A percentile compares a stretch with the other conserved stretches of the same genome.
Evolutionary conservation across 2,329 filamentous ascomycete genomes (phyloP).

Genomic region (Huntiella savannae): DNA sequence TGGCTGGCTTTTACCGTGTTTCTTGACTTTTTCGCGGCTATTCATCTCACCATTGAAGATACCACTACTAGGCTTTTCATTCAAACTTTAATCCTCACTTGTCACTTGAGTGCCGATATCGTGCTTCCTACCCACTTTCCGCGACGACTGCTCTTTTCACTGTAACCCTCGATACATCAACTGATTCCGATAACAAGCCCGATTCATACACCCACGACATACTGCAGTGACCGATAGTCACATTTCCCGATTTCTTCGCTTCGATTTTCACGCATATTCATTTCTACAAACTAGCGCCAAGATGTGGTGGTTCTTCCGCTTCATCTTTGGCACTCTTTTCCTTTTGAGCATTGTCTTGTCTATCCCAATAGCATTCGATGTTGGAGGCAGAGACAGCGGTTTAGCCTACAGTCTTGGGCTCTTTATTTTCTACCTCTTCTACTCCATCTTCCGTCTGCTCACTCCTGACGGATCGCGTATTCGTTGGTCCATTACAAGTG

Average conservation of each 20-base stretch:
- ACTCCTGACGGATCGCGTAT: constrained; percentile 65
- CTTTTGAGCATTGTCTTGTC: constrained; percentile 85
- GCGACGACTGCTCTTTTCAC: no score
- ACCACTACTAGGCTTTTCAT: no score
- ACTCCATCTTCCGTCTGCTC: constrained; percentile 60
- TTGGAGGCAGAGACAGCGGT: constrained; percentile 84
- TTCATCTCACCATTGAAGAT: no score
- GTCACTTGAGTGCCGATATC: no score
- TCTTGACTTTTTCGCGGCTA: no score
- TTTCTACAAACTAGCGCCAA: constrained; percentile 14
- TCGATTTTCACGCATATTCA: background rate
- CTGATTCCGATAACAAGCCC: no score
- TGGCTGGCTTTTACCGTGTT: no score
- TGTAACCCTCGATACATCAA: no score
- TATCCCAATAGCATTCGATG: constrained; percentile 93
- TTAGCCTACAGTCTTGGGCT: constrained; percentile 83
- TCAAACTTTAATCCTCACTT: no score
- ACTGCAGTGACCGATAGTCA: background rate
- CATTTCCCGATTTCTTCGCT: background rate
- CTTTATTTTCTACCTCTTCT: constrained; percentile 76
- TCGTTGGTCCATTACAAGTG: constrained; percentile 48
- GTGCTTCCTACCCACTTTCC: no score
- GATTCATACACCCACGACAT: no score
- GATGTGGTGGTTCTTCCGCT: constrained; percentile 71
- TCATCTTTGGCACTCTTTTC: constrained; percentile 65